phyloP scores from a whole-genome alignment of 2,329 filamentous ascomycete genomes.

The Xenosphaeropsis pyriputrescens region DNA sequence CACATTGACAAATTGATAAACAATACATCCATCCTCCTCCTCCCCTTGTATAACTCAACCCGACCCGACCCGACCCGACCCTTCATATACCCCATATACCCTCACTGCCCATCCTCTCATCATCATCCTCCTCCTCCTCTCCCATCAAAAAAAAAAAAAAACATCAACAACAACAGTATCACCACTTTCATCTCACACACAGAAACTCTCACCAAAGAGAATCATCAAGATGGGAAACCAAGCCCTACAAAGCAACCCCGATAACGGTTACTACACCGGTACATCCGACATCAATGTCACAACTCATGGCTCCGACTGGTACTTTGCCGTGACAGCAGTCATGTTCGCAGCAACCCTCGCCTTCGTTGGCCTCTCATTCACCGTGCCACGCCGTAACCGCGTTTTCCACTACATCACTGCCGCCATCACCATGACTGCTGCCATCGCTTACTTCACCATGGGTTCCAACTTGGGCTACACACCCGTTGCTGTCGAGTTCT shows the following conservation, averaged over 20 bases:
- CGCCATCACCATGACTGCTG: constrained; percentile 38
- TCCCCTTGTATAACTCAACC: no score
- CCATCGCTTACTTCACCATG: constrained; percentile 53
- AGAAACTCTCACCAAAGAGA: background rate
- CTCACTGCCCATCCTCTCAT: no score
- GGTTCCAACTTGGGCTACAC: constrained; percentile 50
- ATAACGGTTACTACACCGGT: constrained; percentile 26
- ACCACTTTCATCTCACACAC: no score
- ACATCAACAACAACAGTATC: no score
- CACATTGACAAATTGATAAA: no score
- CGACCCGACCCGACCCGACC: no score
- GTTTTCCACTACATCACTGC: constrained; percentile 52
- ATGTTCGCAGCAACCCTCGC: constrained; percentile 38
- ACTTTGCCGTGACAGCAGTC: constrained; percentile 43
- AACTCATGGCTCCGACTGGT: constrained; percentile 43
- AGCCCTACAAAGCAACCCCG: constrained; percentile 28
- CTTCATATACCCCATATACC: no score
- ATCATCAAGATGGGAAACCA: constrained; percentile 20
- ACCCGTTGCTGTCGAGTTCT: constrained; percentile 46
- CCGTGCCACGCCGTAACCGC: constrained; percentile 37
- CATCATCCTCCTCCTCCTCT: no score
- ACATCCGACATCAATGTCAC: constrained; percentile 41
- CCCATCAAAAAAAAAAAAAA: no score
- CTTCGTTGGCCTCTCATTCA: constrained; percentile 35
- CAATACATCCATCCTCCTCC: no score